A percentile compares a stretch with the other conserved stretches of the same genome.
phyloP scores from a whole-genome alignment of 1,284 basidiomycete genomes.

The Malassezia caprae region DNA sequence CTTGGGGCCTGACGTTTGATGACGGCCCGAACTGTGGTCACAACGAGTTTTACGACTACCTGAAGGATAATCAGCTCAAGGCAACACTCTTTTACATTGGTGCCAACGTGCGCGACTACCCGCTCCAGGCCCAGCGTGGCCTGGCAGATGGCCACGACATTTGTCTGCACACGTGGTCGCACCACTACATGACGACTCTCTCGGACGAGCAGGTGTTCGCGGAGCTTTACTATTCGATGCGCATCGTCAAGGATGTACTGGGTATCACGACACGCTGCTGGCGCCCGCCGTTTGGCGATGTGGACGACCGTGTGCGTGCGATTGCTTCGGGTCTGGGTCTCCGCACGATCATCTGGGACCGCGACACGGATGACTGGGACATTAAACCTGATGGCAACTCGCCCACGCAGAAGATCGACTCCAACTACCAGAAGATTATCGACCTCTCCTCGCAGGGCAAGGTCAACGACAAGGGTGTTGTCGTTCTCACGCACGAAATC shows the following conservation, averaged over 20 bases:
- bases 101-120: conserved; percentile 54
- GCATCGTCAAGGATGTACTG: conserved; percentile 52
- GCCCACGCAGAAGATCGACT: conserved; percentile 46
- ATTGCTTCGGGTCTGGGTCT: conserved; percentile 53
- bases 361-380: conserved; percentile 52
- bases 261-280: conserved; percentile 53
- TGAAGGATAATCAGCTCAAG: conserved; percentile 51
- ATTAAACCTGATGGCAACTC: conserved; percentile 44
- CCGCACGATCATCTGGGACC: conserved; percentile 52
- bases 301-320: conserved; percentile 54
- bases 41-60: conserved; percentile 54
- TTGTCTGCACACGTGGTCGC: conserved; percentile 49
- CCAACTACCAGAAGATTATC: conserved; percentile 52
- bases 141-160: conserved; percentile 40
- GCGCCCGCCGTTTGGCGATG: conserved; percentile 53
- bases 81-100: conserved; percentile 53
- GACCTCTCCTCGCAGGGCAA: conserved; percentile 25
- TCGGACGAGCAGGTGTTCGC: conserved; percentile 53
- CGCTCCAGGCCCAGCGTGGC: conserved; percentile 53
- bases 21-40: conserved; percentile 52
- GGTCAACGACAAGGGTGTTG: conserved; percentile 41
- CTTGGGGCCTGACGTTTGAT: conserved; percentile 54
- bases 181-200: conserved; percentile 53
- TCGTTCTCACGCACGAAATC: conserved; percentile 45
- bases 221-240: conserved; percentile 54